phyloP scores from a whole-genome alignment of 2,329 filamentous ascomycete species.

The Pseudogymnoascus sp. region DNA sequence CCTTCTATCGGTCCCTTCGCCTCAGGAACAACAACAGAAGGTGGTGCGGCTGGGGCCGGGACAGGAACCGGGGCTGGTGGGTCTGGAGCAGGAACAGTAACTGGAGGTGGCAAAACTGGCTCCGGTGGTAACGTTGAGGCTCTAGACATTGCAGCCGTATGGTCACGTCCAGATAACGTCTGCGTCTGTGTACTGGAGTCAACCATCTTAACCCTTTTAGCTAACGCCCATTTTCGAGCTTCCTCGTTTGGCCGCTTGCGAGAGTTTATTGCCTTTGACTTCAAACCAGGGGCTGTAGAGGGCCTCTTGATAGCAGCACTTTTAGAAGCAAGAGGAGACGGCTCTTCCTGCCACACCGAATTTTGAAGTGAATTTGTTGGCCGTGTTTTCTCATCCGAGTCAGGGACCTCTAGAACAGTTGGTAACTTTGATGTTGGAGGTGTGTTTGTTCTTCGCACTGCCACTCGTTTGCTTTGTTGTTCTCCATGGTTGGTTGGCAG shows the following conservation, averaged over 20 bases:
- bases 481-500: conserved; percentile 11
- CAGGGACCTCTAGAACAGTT: background rate
- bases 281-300: conserved; percentile 14
- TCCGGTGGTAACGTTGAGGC: background rate
- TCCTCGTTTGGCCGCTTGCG: conserved; percentile 14
- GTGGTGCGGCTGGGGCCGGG: background rate
- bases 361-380: background rate
- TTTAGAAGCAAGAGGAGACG: conserved; percentile 18
- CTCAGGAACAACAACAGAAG: background rate
- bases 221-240: conserved; percentile 1
- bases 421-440: background rate
- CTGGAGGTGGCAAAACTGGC: background rate
- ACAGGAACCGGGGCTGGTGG: background rate
- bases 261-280: conserved; percentile 16
- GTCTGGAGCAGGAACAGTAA: conserved; percentile 6
- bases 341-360: conserved; percentile 8
- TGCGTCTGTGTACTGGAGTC: conserved; percentile 25
- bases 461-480: background rate
- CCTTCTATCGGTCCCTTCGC: conserved; percentile 12
- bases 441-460: background rate
- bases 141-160: conserved; percentile 9
- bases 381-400: background rate
- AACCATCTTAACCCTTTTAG: conserved; percentile 24
- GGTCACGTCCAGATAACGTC: conserved; percentile 15
- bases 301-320: conserved; percentile 14